Evolutionary conservation across 2,329 filamentous ascomycete species (phyloP).

Genomic region (Xylaria hypoxylon): DNA sequence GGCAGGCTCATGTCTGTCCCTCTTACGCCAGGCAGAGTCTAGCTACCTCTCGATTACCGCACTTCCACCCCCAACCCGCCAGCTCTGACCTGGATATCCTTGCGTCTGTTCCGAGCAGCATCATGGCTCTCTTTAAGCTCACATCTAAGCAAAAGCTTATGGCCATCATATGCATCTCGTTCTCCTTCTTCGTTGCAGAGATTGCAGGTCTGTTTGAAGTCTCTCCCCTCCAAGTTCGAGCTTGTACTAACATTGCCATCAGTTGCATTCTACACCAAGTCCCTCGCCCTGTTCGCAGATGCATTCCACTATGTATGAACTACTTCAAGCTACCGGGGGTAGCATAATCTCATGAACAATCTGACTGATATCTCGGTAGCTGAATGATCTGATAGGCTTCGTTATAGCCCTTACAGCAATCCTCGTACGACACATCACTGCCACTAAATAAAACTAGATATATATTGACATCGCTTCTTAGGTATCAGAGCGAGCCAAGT

Average conservation of each 20-base stretch:
- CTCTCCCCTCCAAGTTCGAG: neutral
- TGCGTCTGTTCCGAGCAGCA: slow-evolving; percentile 20
- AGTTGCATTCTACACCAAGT: slow-evolving; percentile 66
- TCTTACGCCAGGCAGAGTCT: neutral
- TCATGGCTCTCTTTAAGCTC: slow-evolving; percentile 53
- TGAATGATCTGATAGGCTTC: slow-evolving; percentile 79
- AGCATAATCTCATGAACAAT: slow-evolving; percentile 1
- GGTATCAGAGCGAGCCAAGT: slow-evolving; percentile 67
- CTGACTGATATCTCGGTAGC: slow-evolving; percentile 41
- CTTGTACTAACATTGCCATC: slow-evolving; percentile 16
- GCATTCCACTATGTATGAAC: slow-evolving; percentile 78
- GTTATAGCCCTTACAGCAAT: slow-evolving; percentile 73
- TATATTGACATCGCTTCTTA: slow-evolving; percentile 49
- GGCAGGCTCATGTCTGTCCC: neutral
- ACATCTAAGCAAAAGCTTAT: slow-evolving; percentile 60
- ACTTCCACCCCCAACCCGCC: neutral
- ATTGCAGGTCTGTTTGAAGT: slow-evolving; percentile 56
- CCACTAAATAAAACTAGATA: neutral
- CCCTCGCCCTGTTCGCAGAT: slow-evolving; percentile 79
- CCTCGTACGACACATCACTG: slow-evolving; percentile 58
- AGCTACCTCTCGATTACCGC: neutral
- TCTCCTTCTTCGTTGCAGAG: slow-evolving; percentile 64
- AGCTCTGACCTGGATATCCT: slow-evolving; percentile 9
- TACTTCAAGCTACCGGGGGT: neutral
- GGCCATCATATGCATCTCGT: slow-evolving; percentile 61